A percentile compares a stretch with the other conserved stretches of the same genome.
Conservation (phyloP, 2,329 filamentous ascomycete species). For the Sporothrix sp. region DNA sequence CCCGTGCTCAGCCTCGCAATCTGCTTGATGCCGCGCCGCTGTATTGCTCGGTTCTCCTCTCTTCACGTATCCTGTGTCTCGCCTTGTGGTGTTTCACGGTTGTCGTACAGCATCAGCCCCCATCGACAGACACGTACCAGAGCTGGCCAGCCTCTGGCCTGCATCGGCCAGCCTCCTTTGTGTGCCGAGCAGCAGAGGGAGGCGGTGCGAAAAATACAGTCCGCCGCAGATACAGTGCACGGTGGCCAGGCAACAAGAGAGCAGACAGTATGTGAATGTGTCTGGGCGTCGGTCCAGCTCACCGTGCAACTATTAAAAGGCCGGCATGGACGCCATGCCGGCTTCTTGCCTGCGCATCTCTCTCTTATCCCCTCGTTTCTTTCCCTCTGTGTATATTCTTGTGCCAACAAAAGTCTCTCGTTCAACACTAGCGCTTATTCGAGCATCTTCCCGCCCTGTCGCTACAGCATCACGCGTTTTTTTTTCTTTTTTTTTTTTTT, state of each 20-base stretch:
- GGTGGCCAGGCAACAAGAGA: background rate
- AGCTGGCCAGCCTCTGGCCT: too few species aligned
- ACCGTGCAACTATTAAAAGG: too few species aligned
- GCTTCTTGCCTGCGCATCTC: background rate
- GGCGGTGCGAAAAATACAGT: too few species aligned
- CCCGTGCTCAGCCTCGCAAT: slow-evolving; percentile 6
- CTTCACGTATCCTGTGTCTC: slow-evolving; percentile 3
- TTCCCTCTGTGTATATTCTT: background rate
- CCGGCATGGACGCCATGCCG: too few species aligned
- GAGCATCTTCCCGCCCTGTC: background rate
- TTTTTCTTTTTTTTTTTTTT: background rate
- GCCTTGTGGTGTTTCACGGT: slow-evolving; percentile 7
- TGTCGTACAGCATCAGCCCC: slow-evolving; percentile 3
- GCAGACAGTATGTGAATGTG: background rate
- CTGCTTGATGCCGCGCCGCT: background rate
- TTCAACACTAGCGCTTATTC: background rate
- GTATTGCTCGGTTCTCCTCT: background rate
- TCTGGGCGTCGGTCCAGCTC: too few species aligned
- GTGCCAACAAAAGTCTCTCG: background rate
- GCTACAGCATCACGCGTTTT: background rate
- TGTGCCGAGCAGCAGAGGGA: too few species aligned
- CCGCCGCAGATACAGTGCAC: background rate
- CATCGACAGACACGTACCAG: too few species aligned
- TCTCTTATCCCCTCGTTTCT: background rate
- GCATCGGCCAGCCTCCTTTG: background rate